Evolutionary conservation across 2,329 filamentous ascomycete genomes (phyloP), one percentile per base, ranked within the genome.

Genomic region (Scedosporium apiospermum): DNA sequence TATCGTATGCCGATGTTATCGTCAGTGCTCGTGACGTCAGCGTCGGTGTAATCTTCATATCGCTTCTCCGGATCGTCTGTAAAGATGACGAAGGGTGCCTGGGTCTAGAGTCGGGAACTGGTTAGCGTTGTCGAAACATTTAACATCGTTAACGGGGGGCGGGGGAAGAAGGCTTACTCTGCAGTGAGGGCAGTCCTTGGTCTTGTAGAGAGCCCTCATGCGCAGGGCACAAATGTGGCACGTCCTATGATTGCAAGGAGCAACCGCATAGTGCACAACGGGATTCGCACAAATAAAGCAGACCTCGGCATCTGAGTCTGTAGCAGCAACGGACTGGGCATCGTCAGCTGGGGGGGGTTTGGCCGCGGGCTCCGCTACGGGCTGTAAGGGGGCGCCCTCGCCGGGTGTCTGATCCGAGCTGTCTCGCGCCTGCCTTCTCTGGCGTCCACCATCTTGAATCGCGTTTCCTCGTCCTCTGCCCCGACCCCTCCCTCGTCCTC

Each of bases 211-310:
- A 1, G 93, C 95, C 68, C 95, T 85, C 84, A 98, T 85, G 64
- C 95, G 85, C 68, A 99, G 78, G 9, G 92, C 88, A 74, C 95
- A 99, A 67, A 98, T 96, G 76, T 99, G 95, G 73, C 95, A 99
- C 58, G 93, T 97, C 63, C 90, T 85, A 76, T 99, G 95, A 74
- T 97, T 98, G 77, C 95, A 99, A 21, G 95, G 93, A 38, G 93
- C 87, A 66, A 99, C 86, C 9, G 93, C 89, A 69, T 91, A 87
- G 77, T 98, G 92, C 58, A 89, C 86, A 58, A 99, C 88, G 2
- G 88, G 85, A 67, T 93, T 96, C 63, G 95, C 93, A 76, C 95
- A 99, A 71, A 99, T 99, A 76, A 98, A 98, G 83, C 95, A 99
- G 65, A 97, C 84, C 65, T 97, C 92, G 27, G 82, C 88, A 63